Base-by-base conservation (phyloP, 2,329 filamentous ascomycete species). In the Colletotrichum acutatum region DNA sequence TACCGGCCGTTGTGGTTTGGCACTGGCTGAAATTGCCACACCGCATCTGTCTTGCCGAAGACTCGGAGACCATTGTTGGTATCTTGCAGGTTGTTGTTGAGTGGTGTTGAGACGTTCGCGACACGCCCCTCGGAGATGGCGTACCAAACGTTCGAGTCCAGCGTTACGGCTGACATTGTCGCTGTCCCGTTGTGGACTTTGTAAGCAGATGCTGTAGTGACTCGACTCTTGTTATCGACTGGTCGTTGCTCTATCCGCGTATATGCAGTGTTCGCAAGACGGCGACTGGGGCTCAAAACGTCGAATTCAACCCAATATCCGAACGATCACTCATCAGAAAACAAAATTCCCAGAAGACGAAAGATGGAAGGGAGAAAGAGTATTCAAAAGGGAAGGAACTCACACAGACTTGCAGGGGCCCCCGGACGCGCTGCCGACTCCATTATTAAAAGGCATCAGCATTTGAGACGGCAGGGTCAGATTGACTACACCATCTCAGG, bases 101-200 rank as follows among this genome's bases (percentile, higher is more conserved):
- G 57, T 49, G 0, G 72, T 54, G 71, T 74, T 12, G 73, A 68
- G 28, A 78, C 76, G 16, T 75, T 73, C 69, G 82, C 80, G n/a
- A 83, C 80, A n/a, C 81, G 79, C 14, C 69, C 75, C 66, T 83
- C 82, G 4, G 77, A 79, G n/a, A 83, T 52, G 54, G 81, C 77
- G 70, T 80, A 82, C 82, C 82, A 83, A 22, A 74, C 78, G 63
- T 83, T 83, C 12, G 78, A 58, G 75, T 83, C 79, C 46, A 83
- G 67, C 49, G 77, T 77, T n/a, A 74, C 78, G 24, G 77, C 74
- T 12, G 72, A 74, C 75, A 76, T 72, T 14, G 22, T 66, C 4
- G 19, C 5, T 28, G n/a, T 6, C 22, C 6, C 22, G 30, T 46
- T 42, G 19, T 30, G 1, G 12, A 53, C 37, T 42, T 5, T 19